Base-by-base conservation (phyloP, 805 yeast genomes). In the Suhomyces vadensis region DNA sequence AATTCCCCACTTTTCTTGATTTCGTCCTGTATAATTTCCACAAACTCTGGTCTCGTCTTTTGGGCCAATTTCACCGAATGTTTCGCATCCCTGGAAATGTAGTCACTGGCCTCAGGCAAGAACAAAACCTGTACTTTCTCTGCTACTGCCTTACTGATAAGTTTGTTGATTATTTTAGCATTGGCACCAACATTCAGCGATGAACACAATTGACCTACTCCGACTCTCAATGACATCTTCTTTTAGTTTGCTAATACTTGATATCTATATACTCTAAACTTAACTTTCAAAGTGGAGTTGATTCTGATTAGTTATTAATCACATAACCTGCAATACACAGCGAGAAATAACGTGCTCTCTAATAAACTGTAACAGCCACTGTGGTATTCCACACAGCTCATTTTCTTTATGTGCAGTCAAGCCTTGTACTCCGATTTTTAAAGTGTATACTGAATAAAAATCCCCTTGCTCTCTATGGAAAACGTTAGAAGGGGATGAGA, bases 71-170 rank as follows among this genome's bases (percentile, higher is more conserved):
- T 52, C 41, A 73, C 70, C 0, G 95, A 82, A 52, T 88, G 91
- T 1, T 55, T 61, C 1, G 91, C 83, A 56, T 80, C 79, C 41
- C 79, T 72, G 4, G 96, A 83, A 31, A 92, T 74, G 61, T 89
- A 92, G 61, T 92, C 98, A 4, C 94, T 77, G 0, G 98, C 98
- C 61, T 92, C 99, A 1, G 98, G 98, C 36, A 92, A 75, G 57
- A 94, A 89, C 4, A 94, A 69, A 3, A 88, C 80, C 49, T 76
- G 72, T 10, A 85, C 90, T 3, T 83, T 77, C 11, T 73, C 59
- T 2, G 64, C 65, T 0, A 85, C 75, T 0, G 98, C 96, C 41
- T 71, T 64, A n/a, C 66, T 60, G 13, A 92, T 81, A 27, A 91
- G 69, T 23, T 69, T 69, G 9, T 77, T 73, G 0, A 83, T 95